These are phyloP conservation scores for Cercospora sp. DNA, from an alignment of 2,329 filamentous ascomycete genomes.

Conservation along the genomic window DNA sequence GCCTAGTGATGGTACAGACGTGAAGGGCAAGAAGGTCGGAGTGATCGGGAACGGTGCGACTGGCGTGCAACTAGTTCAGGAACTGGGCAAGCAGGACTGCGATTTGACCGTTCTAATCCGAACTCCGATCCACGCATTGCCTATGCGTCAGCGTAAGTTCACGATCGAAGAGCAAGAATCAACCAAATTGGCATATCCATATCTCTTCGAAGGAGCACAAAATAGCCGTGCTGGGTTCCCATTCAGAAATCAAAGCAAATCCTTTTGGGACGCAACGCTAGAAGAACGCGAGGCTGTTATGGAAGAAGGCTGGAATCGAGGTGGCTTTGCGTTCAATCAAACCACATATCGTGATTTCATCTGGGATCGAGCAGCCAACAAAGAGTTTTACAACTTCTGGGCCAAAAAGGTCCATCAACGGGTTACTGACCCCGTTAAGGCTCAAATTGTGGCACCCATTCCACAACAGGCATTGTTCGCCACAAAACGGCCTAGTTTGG, in stretches of 20 bases:
- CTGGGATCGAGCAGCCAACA: not conserved
- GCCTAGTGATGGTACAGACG: not conserved
- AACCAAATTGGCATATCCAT: not conserved
- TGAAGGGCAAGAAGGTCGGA: not conserved
- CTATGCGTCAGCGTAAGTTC: not conserved
- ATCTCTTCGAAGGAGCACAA: not conserved
- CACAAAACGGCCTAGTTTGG: not conserved
- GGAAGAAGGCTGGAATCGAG: not conserved
- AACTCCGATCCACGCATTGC: not conserved
- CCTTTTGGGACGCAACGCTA: not conserved
- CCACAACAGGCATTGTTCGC: not conserved
- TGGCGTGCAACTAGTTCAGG: not conserved
- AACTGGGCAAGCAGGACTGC: not conserved
- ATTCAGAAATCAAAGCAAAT: not conserved
- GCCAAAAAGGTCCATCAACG: not conserved
- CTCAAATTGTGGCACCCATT: not conserved
- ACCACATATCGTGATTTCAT: not conserved
- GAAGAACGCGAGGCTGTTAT: not conserved
- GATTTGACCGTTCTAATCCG: not conserved
- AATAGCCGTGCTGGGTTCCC: not conserved
- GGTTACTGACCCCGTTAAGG: not conserved
- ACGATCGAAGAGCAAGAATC: not conserved
- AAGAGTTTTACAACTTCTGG: not conserved
- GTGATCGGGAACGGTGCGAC: not conserved
- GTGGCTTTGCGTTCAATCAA: not conserved